Conservation (phyloP, 2,329 filamentous ascomycete species). For the Diaporthe capsici region DNA sequence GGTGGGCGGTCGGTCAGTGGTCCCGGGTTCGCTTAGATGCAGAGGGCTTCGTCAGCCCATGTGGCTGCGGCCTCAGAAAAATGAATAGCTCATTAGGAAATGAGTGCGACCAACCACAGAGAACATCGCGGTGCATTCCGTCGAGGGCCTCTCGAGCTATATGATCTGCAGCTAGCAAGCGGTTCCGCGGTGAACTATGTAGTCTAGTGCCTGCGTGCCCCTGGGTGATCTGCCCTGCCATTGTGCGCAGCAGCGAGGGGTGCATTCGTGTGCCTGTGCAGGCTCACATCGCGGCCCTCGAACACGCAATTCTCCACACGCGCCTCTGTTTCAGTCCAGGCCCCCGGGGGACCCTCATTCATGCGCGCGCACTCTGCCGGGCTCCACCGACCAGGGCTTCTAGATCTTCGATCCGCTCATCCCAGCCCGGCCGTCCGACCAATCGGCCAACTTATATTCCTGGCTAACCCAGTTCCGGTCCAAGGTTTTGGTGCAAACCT, state of each 20-base stretch:
- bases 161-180: neutral
- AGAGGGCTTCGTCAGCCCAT: neutral
- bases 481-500: neutral
- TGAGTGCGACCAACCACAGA: neutral
- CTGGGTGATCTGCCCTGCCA: constrained; percentile 10
- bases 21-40: neutral
- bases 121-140: neutral
- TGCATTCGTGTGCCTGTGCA: neutral
- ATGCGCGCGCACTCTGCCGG: constrained; percentile 27
- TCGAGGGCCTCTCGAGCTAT: neutral
- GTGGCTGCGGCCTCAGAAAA: neutral
- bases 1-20: neutral
- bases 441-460: constrained; percentile 20
- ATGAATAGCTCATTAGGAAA: neutral
- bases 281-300: neutral
- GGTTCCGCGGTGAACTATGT: neutral
- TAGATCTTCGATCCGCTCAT: constrained; percentile 26
- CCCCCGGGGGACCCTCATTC: constrained; percentile 7
- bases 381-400: constrained; percentile 27
- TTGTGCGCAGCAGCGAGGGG: neutral
- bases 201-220: neutral
- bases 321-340: constrained; percentile 21
- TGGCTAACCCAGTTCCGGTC: constrained; percentile 9
- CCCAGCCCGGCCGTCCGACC: neutral
- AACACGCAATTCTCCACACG: constrained; percentile 15